A percentile compares a stretch with the other conserved stretches of the same genome.
Conservation (phyloP, 2,329 filamentous ascomycete genomes). For the Arachnomyces sp. region DNA sequence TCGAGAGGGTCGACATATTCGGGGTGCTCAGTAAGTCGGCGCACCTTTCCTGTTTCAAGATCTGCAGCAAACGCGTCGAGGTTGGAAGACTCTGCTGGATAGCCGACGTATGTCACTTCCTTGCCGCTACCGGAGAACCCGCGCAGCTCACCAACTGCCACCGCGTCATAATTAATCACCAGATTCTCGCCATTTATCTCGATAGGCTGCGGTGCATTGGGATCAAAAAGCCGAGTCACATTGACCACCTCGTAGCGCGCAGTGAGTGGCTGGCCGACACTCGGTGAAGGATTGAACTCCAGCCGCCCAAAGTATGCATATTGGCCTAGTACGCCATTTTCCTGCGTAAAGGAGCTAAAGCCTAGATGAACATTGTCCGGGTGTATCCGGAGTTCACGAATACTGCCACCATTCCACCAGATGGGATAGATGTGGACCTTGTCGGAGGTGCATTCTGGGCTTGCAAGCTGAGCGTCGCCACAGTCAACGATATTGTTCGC, state of each 20-base stretch:
- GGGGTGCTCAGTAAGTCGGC: constrained; percentile 37
- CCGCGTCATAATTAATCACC: constrained; percentile 21
- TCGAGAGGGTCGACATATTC: constrained; percentile 39
- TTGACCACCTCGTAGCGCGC: constrained; percentile 35
- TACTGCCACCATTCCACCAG: constrained; percentile 29
- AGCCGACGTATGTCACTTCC: constrained; percentile 37
- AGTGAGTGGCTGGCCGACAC: constrained; percentile 19
- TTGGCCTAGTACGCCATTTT: constrained; percentile 18
- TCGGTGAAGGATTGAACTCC: constrained; percentile 32
- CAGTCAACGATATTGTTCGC: constrained; percentile 30
- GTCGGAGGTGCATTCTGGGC: constrained; percentile 31
- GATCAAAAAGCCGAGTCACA: constrained; percentile 28
- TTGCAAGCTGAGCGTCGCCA: constrained; percentile 23
- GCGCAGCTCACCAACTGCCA: constrained; percentile 37
- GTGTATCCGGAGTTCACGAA: constrained; percentile 40
- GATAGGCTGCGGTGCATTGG: constrained; percentile 14
- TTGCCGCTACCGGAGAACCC: constrained; percentile 37
- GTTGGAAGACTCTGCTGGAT: constrained; percentile 35
- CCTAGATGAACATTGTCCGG: constrained; percentile 39
- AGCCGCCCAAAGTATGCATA: constrained; percentile 31
- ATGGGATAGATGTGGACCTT: constrained; percentile 35
- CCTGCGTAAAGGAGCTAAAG: constrained; percentile 31
- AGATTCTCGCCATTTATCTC: constrained; percentile 20
- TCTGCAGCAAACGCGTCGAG: constrained; percentile 39
- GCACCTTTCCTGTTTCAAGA: constrained; percentile 32